Base-by-base conservation (phyloP, 2,329 filamentous ascomycete species). In the Zelopaecilomyces penicillatus region DNA sequence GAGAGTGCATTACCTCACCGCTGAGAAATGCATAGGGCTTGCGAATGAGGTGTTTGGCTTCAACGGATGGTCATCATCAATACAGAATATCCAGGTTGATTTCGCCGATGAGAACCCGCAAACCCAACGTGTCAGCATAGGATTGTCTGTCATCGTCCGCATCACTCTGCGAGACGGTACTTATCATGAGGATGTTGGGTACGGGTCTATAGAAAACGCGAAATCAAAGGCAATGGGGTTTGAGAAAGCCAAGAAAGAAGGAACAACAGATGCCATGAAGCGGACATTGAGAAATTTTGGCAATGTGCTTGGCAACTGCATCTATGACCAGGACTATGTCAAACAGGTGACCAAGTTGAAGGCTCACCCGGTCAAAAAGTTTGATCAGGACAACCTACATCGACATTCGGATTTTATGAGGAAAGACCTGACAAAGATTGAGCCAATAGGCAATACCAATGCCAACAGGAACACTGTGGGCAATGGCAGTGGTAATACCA, bases 241-340 rank as follows among this genome's bases (percentile, higher is more conserved):
- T 58, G 93, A 98, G 63, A 98, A 98, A 67, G 90, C 93, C 1
- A 98, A 97, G 71, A 98, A 98, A 64, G 90, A 97, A 69, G 94
- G 88, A 6, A 94, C 89, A 3, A 97, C 94, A 7, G 93, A 98
- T 66, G 93, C 82, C 1, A 62, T 98, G 60, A 98, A 98, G 67
- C 78, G 93, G 53, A 81, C 93, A 1, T 62, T 98, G 57, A 78
- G 91, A 47, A 96, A 82, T 51, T 98, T 98, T 65, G 93, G 93
- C 48, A 97, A 97, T 57, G 85, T 97, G 11, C 73, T 98, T 44
- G 93, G 93, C n/a, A 98, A 97, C 61, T 98, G 93, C 70, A 82
- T 98, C 47, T 97, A 98, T 66, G 93, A 98, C 68, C 95, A 96
- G 65, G 83, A 91, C 49, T 98, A 95, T 61, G 72, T 98, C 45